Evolutionary conservation across 2,329 filamentous ascomycete species (phyloP).

Genomic region (Penicillium glabrum): DNA sequence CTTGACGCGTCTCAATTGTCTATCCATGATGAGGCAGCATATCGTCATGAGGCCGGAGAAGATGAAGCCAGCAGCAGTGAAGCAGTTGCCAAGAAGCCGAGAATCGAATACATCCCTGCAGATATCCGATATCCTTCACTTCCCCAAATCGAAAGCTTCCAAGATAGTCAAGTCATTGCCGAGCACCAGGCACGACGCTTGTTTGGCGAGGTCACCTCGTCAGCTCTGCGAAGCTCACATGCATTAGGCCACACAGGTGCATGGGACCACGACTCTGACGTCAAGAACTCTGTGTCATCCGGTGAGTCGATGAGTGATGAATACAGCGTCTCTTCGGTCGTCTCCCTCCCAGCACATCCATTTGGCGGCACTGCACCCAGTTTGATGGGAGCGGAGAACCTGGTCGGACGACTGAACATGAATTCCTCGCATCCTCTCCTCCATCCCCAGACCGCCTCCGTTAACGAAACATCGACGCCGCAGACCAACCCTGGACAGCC

Average conservation of each 20-base stretch:
- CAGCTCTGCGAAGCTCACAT: constrained; percentile 55
- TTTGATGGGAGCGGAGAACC: constrained; percentile 49
- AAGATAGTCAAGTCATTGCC: constrained; percentile 25
- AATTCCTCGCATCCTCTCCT: constrained; percentile 41
- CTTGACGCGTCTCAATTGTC: constrained; percentile 64
- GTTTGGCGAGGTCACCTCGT: constrained; percentile 62
- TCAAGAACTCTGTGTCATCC: constrained; percentile 42
- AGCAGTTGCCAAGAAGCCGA: constrained; percentile 37
- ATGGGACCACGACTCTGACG: constrained; percentile 35
- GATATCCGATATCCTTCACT: constrained; percentile 46
- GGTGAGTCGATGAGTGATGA: constrained; percentile 43
- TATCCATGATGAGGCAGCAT: constrained; percentile 50
- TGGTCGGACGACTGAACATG: constrained; percentile 50
- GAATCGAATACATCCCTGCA: constrained; percentile 30
- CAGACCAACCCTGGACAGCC: constrained; percentile 30
- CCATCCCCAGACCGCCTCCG: constrained; percentile 27
- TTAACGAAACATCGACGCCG: constrained; percentile 32
- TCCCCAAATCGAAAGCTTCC: constrained; percentile 39
- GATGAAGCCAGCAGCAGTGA: constrained; percentile 36
- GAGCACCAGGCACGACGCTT: constrained; percentile 45
- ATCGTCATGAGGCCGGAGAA: constrained; percentile 28
- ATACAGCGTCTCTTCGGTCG: constrained; percentile 37
- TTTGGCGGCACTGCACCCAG: constrained; percentile 44
- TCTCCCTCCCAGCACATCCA: constrained; percentile 37
- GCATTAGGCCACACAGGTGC: constrained; percentile 39